A percentile compares a stretch with the other conserved stretches of the same genome.
phyloP scores from a whole-genome alignment of 495 filamentous ascomycete genomes.

The Trichoderma asperelloides region DNA sequence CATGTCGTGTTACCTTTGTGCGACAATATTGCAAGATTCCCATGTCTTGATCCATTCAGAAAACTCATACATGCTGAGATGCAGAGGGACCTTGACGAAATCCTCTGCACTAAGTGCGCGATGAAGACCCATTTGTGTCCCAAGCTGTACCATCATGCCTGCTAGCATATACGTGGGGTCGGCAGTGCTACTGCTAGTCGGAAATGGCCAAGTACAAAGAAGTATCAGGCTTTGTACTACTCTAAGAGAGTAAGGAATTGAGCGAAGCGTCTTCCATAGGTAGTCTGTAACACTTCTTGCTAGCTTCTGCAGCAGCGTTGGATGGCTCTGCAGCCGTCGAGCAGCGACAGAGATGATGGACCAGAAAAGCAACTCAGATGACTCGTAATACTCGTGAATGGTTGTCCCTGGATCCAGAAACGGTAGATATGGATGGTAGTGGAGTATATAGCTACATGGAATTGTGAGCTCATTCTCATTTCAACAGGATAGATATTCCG shows the following conservation, averaged over 20 bases:
- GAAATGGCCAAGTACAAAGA: not conserved
- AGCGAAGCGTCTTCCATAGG: not conserved
- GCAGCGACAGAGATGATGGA: constrained; percentile 5
- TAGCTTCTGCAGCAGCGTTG: not conserved
- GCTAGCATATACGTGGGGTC: not conserved
- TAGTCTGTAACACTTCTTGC: not conserved
- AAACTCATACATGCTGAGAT: not conserved
- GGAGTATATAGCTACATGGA: not conserved
- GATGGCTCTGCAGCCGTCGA: not conserved
- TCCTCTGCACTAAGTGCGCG: constrained; percentile 1
- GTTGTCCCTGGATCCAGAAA: not conserved
- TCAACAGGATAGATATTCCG: not conserved
- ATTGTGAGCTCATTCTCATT: not conserved
- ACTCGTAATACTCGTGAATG: not conserved
- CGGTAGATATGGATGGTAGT: not conserved
- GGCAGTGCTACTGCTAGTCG: not conserved
- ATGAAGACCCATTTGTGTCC: not conserved
- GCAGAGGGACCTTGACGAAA: not conserved
- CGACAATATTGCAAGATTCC: constrained; percentile 1
- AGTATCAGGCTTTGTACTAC: not conserved
- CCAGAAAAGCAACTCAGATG: not conserved
- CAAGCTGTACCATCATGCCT: constrained; percentile 2
- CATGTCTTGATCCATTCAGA: not conserved
- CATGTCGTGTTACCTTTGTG: not conserved
- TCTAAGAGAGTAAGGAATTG: not conserved